Conservation (phyloP, 371 early-diverging fungal species). For the Apophysomyces elegans region DNA sequence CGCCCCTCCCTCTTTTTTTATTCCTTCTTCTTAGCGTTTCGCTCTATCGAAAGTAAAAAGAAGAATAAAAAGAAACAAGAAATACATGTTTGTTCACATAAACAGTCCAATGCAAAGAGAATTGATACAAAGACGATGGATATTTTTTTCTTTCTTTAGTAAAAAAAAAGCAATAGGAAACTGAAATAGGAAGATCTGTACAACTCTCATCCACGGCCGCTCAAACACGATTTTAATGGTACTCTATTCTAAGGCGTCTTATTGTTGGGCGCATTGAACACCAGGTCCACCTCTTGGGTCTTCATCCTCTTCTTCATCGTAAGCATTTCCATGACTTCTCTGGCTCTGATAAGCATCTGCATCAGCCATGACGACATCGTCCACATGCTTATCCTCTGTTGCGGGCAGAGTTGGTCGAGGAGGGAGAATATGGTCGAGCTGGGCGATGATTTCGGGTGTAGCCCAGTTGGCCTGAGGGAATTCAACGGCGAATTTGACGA, state of each 20-base stretch:
- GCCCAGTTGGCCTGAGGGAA: conserved; percentile 92
- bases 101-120: background rate
- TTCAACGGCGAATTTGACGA: conserved; percentile 86
- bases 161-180: conserved; percentile 6
- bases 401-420: conserved; percentile 51
- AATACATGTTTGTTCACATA: too few relatives aligned
- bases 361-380: conserved; percentile 81
- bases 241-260: conserved; percentile 37
- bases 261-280: conserved; percentile 97
- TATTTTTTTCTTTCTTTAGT: background rate
- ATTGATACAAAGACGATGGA: background rate
- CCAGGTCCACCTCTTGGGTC: conserved; percentile 72
- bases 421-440: conserved; percentile 73
- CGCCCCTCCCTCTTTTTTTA: background rate
- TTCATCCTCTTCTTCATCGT: conserved; percentile 73
- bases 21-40: too few relatives aligned
- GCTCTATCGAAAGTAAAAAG: too few relatives aligned
- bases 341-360: conserved; percentile 76
- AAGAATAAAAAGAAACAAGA: too few relatives aligned
- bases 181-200: conserved; percentile 4
- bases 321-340: conserved; percentile 44
- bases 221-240: conserved; percentile 1
- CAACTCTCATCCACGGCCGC: conserved; percentile 9
- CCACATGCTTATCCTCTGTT: conserved; percentile 55
- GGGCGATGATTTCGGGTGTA: conserved; percentile 60